Evolutionary conservation across 345 rosid species (phyloP).

Genomic region (Brassica incana): DNA sequence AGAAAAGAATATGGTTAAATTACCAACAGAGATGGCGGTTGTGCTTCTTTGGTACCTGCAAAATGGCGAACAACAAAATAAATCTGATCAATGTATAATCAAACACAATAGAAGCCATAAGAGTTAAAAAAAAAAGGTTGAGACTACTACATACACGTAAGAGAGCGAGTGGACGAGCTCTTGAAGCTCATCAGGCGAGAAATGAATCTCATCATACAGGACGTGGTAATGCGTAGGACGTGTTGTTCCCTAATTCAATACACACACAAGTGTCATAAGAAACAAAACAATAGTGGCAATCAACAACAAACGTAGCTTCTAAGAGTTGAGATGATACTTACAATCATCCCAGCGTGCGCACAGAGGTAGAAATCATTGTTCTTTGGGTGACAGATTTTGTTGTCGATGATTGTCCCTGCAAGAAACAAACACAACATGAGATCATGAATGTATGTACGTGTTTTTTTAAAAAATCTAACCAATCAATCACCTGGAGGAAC

Average conservation of each 20-base stretch:
- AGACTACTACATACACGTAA: slow-evolving; percentile 34
- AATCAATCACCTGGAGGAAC: slow-evolving; percentile 76
- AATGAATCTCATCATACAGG: slow-evolving; percentile 36
- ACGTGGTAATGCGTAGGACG: slow-evolving; percentile 45
- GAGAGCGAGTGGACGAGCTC: slow-evolving; percentile 42
- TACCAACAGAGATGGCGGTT: slow-evolving; percentile 43
- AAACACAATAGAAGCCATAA: background rate
- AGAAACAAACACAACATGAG: background rate
- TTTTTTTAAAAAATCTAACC: background rate
- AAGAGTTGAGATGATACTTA: slow-evolving; percentile 20
- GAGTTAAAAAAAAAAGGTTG: background rate
- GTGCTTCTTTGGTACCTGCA: slow-evolving; percentile 44
- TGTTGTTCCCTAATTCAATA: slow-evolving; percentile 35
- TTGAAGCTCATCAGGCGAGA: slow-evolving; percentile 40
- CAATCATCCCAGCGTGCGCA: slow-evolving; percentile 43
- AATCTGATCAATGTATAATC: background rate
- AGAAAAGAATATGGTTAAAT: background rate
- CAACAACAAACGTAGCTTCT: background rate
- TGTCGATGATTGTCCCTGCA: slow-evolving; percentile 40
- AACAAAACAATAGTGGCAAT: slow-evolving; percentile 6
- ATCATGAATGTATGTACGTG: background rate
- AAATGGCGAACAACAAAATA: background rate
- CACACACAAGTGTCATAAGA: background rate
- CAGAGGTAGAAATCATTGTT: slow-evolving; percentile 42
- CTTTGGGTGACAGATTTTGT: slow-evolving; percentile 37